These are phyloP conservation scores for Neurospora sp. DNA, from an alignment of 495 filamentous ascomycete species.

Conservation along the genomic window DNA sequence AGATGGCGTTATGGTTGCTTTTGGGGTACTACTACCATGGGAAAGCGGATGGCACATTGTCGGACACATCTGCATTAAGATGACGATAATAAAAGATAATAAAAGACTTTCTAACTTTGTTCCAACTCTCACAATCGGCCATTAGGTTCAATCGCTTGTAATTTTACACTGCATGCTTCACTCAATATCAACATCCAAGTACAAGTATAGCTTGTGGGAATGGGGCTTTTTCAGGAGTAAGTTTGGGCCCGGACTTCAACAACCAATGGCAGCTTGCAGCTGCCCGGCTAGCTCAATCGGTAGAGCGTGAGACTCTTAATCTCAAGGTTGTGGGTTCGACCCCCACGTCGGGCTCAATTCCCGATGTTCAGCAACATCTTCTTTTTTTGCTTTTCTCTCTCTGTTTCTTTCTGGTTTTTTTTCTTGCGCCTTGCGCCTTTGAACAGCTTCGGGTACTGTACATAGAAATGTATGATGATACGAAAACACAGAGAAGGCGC, in stretches of 20 bases:
- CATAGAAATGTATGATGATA: too few relatives aligned
- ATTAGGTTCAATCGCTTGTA: not conserved
- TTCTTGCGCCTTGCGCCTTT: not conserved
- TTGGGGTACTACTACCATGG: not conserved
- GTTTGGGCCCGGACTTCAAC: not conserved
- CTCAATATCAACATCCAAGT: too few relatives aligned
- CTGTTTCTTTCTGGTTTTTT: too few relatives aligned
- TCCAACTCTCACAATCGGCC: too few relatives aligned
- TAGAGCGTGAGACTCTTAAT: slow-evolving; percentile 76
- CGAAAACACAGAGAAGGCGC: too few relatives aligned
- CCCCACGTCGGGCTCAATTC: not conserved
- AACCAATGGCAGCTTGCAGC: not conserved
- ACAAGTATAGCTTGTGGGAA: too few relatives aligned
- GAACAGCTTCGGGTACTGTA: not conserved
- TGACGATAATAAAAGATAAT: not conserved
- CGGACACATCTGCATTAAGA: not conserved
- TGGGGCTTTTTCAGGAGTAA: not conserved
- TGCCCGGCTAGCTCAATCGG: slow-evolving; percentile 65
- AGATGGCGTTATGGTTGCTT: not conserved
- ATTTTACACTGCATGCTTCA: too few relatives aligned
- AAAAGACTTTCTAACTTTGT: too few relatives aligned
- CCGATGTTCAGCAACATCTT: not conserved
- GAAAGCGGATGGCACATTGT: not conserved
- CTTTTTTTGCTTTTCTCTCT: not conserved
- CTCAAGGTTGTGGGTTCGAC: not conserved